Base-by-base conservation (phyloP, 768 basidiomycete genomes). In the Rhodotorula paludigena region DNA sequence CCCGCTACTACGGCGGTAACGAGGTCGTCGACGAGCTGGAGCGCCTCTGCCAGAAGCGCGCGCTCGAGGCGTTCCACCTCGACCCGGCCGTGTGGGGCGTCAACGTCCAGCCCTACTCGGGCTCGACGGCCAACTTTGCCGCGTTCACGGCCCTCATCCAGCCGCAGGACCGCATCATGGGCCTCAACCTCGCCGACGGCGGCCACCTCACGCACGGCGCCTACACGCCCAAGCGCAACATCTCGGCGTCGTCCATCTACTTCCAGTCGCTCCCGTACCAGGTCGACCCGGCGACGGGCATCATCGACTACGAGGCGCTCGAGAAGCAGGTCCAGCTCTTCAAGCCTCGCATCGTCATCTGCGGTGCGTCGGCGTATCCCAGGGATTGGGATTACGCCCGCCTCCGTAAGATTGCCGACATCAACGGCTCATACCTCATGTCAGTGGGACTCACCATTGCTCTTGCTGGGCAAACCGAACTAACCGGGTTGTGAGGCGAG, bases 171-270 rank as follows among this genome's bases (percentile, higher is more conserved):
- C 88, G 94, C 69, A 85, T 99, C 74, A 98, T 99, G 94, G 94
- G 94, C 80, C 89, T 99, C 74, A 93, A 92, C 68, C 88, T 99
- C 42, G 92, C 94, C 21, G 93, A 98, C 77, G 94, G 94, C 78
- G 94, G 92, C 55, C 93, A 96, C 79, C 85, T 76, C 74, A 97
- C 92, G 41, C 94, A 97, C 78, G 94, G 94, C 38, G 94, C 94
- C 83, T 99, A 93, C 80, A 76, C 76, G 18, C 67, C 72, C 45
- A 98, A 98, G 83, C 96, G 97, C 84, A 98, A 99, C 81, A 98
- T 99, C 87, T 97, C 96, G 41, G 91, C 96, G 42, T 98, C 94
- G 32, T 98, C 96, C 28, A 97, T 99, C 82, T 98, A 98, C 83
- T 99, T 98, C 88, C 93, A 98, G 78, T 96, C 96, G 44, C 83